Evolutionary conservation across 768 basidiomycete species (phyloP), one percentile per base, ranked within the genome.

Genomic region (Tephrocybe sp.): DNA sequence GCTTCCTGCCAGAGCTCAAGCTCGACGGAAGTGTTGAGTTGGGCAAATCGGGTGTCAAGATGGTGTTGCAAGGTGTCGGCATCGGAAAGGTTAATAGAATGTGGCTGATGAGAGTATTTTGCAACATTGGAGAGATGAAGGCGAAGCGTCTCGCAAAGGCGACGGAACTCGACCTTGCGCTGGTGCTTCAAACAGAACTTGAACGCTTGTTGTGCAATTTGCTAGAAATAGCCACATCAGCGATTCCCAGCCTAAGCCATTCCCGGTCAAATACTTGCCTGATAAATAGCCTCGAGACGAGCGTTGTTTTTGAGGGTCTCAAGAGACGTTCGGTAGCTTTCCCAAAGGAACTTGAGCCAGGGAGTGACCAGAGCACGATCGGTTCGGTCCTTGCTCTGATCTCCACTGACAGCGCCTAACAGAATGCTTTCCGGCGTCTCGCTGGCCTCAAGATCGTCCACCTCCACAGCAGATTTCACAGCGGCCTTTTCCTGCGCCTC

Each of bases 1-100:
- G 93, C 96, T 63, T 98, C 96, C 64, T 98, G 95, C 96, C 96
- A 99, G 22, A 99, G 79, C 71, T 99, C 96, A 56, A 99, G 85
- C 68, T 98, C 94, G 59, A 98, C 94, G 1, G 94, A 94, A 16
- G 93, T 90, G 62, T 94, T 93, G 55, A 98, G 82, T 73, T 98
- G 95, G 22, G 91, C 89, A 66, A 99, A 98, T 49, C 95, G 92
- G 14, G 93, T 95, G 66, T 98, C 96, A 53, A 98, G 87, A 68
- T 97, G 91, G 60, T 92, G 92, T 63, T 96, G 89, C 44, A 98
- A 85, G 7, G 87, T 96, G 61, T 98, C 96, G 11, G 93, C 80
- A 65, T 98, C 96, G 51, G 91, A 87, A 34, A 98, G 84, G 72
- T 97, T 97, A 77, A 99, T 94, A 2, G 92, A 79, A 66, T 97